Conservation (phyloP, 768 basidiomycete genomes). For the Hirschioporus abietinus region DNA sequence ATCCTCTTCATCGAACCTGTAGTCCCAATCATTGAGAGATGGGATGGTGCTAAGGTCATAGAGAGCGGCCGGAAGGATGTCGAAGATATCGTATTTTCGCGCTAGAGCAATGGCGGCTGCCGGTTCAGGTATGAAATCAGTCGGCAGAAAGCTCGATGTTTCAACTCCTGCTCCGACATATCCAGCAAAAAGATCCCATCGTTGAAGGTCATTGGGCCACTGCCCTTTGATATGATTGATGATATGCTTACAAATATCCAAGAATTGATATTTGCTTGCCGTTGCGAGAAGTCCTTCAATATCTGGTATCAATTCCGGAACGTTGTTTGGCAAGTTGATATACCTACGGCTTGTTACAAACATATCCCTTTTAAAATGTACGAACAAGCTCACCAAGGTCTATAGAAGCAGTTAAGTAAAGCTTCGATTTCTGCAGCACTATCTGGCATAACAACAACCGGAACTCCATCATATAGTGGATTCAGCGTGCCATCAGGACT, state of each 20-base stretch:
- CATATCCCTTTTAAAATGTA: no score
- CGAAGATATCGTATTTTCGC: not conserved
- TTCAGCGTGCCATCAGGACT: constrained; percentile 7
- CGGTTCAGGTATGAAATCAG: not conserved
- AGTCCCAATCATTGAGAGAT: constrained; percentile 2
- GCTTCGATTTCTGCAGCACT: constrained; percentile 8
- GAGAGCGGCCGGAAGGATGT: constrained; percentile 11
- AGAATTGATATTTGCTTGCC: constrained; percentile 14
- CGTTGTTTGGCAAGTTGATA: no score
- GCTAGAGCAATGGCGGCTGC: not conserved
- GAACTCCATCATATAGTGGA: constrained; percentile 15
- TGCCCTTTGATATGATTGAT: constrained; percentile 9
- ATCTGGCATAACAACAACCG: constrained; percentile 14
- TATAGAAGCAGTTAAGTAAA: constrained; percentile 15
- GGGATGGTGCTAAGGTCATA: constrained; percentile 6
- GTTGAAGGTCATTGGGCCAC: constrained; percentile 9
- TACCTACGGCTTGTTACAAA: no score
- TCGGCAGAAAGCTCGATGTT: not conserved
- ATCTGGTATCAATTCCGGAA: not conserved
- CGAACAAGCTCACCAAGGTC: constrained; percentile 11
- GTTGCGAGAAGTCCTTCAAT: constrained; percentile 10
- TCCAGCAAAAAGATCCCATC: constrained; percentile 2
- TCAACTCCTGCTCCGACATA: not conserved
- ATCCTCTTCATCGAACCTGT: not conserved
- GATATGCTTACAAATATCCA: constrained; percentile 10